phyloP scores from a whole-genome alignment of 1,284 basidiomycete genomes.

The Ustilago trichophora region DNA sequence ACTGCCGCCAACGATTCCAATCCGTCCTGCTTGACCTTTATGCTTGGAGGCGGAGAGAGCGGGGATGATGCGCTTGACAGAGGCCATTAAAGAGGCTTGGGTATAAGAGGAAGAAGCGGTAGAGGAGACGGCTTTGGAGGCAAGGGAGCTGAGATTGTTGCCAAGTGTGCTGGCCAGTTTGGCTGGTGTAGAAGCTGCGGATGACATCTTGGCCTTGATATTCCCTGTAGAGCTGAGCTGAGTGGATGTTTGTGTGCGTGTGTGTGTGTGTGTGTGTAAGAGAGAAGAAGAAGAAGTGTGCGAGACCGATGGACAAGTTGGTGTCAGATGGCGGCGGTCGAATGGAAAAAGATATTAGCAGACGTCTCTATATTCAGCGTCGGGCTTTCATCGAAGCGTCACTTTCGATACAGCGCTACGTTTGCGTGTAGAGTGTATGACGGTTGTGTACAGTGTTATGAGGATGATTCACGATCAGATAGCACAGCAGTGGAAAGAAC shows the following conservation, averaged over 20 bases:
- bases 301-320: too few species aligned
- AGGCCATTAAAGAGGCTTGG: slow-evolving; percentile 19
- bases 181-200: slow-evolving; percentile 11
- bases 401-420: too few species aligned
- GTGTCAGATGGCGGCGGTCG: too few species aligned
- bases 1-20: slow-evolving; percentile 92
- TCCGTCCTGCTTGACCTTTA: slow-evolving; percentile 95
- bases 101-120: background rate
- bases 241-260: too few species aligned
- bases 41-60: slow-evolving; percentile 84
- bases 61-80: slow-evolving; percentile 79
- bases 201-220: slow-evolving; percentile 15
- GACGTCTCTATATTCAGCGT: too few species aligned
- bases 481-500: background rate
- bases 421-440: too few species aligned
- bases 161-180: slow-evolving; percentile 12
- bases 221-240: too few species aligned
- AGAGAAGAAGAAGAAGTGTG: too few species aligned
- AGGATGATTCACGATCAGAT: slow-evolving; percentile 11
- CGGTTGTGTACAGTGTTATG: background rate
- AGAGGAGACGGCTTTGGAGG: slow-evolving; percentile 6
- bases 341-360: too few species aligned
- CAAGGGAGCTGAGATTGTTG: slow-evolving; percentile 6
- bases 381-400: too few species aligned
- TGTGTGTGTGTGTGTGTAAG: too few species aligned